A percentile compares a stretch with the other conserved stretches of the same genome.
These are phyloP conservation scores for Colletotrichum godetiae DNA, from an alignment of 2,329 filamentous ascomycete species.

Conservation along the genomic window DNA sequence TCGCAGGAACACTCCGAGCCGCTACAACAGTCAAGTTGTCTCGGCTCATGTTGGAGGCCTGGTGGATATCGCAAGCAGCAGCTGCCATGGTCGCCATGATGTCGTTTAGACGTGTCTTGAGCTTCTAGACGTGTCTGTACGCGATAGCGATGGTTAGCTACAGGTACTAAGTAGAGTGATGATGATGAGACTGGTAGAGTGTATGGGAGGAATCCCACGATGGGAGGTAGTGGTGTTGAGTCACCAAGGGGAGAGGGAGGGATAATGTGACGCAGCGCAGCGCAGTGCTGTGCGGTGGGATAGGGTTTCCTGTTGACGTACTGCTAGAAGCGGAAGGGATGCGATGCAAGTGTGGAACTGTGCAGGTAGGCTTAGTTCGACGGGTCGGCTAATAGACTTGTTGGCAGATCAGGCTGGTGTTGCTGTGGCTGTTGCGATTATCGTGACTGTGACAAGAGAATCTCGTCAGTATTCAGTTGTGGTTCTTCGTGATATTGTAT, in stretches of 20 bases:
- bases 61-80: slow-evolving; percentile 75
- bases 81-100: slow-evolving; percentile 74
- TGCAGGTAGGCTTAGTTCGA: slow-evolving; percentile 36
- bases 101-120: slow-evolving; percentile 45
- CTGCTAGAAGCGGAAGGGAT: slow-evolving; percentile 41
- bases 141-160: slow-evolving; percentile 46
- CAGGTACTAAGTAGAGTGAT: slow-evolving; percentile 1
- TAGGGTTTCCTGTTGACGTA: slow-evolving; percentile 33
- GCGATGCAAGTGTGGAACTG: slow-evolving; percentile 39
- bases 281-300: not conserved
- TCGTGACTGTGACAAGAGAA: slow-evolving; percentile 71
- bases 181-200: not conserved
- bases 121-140: slow-evolving; percentile 60
- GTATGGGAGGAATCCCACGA: not conserved
- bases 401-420: slow-evolving; percentile 50
- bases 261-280: too few species aligned
- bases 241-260: slow-evolving; percentile 23
- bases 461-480: slow-evolving; percentile 61
- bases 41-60: slow-evolving; percentile 67
- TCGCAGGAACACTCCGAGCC: slow-evolving; percentile 71
- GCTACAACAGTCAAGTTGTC: slow-evolving; percentile 81
- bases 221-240: slow-evolving; percentile 27
- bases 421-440: slow-evolving; percentile 63
- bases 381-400: slow-evolving; percentile 39
- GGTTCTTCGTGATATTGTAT: slow-evolving; percentile 58